Evolutionary conservation across 306 rosid genomes (phyloP).

Genomic region (Fragaria iinumae): DNA sequence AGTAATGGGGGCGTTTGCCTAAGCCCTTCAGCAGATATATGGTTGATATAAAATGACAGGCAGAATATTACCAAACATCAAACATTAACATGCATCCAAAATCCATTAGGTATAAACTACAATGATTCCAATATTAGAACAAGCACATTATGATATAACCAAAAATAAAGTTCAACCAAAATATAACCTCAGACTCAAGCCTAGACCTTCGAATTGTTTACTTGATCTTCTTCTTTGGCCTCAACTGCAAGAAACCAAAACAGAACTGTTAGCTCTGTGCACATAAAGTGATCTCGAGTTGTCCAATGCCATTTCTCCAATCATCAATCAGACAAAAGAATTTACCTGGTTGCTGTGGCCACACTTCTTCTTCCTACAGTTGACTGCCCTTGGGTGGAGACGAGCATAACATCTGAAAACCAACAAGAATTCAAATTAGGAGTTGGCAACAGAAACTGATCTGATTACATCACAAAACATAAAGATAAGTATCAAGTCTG

Average conservation of each 20-base stretch:
- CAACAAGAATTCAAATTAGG: neutral
- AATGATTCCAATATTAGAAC: neutral
- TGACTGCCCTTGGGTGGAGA: constrained; percentile 76
- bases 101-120: neutral
- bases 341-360: constrained; percentile 82
- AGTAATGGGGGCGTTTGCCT: too few relatives aligned
- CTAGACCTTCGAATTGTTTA: constrained; percentile 20
- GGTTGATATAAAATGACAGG: neutral
- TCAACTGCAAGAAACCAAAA: constrained; percentile 46
- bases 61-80: neutral
- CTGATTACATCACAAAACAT: neutral
- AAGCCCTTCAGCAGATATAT: too few relatives aligned
- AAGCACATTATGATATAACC: neutral
- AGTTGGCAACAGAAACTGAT: neutral
- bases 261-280: neutral
- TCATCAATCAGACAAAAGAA: too few relatives aligned
- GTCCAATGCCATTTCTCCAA: neutral
- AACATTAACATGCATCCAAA: neutral
- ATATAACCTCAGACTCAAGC: neutral
- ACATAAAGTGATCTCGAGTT: neutral
- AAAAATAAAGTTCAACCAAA: neutral
- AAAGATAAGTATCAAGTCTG: neutral
- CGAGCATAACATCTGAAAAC: constrained; percentile 68
- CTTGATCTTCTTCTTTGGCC: constrained; percentile 91
- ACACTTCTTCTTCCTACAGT: constrained; percentile 80